phyloP scores from a whole-genome alignment of 2,329 filamentous ascomycete genomes.

The Colletotrichum caudatum region DNA sequence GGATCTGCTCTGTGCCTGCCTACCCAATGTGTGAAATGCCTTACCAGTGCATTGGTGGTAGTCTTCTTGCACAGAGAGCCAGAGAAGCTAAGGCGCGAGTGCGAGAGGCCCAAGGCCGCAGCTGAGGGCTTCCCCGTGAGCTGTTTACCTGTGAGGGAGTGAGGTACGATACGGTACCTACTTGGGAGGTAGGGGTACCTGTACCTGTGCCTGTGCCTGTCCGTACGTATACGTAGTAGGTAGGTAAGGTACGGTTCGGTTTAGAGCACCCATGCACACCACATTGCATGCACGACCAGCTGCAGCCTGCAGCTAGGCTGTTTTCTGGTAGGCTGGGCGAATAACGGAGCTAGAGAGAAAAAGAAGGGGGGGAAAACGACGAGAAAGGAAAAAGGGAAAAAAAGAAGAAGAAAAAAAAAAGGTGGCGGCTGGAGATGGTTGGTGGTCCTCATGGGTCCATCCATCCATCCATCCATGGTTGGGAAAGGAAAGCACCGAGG shows the following conservation, averaged over 20 bases:
- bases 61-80: background rate
- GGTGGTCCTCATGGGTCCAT: background rate
- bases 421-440: constrained; percentile 21
- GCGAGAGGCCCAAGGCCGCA: constrained; percentile 13
- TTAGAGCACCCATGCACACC: constrained; percentile 4
- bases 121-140: background rate
- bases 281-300: constrained; percentile 13
- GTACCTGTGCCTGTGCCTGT: background rate
- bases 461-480: constrained; percentile 11
- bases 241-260: constrained; percentile 3
- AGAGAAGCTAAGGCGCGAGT: constrained; percentile 6
- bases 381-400: background rate
- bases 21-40: background rate
- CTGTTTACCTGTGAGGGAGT: constrained; percentile 6
- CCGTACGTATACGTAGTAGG: too few relatives aligned
- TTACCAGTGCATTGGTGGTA: constrained; percentile 8
- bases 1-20: constrained; percentile 19
- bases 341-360: background rate
- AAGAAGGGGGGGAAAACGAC: background rate
- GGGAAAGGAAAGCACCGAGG: constrained; percentile 18
- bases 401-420: background rate
- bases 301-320: constrained; percentile 18
- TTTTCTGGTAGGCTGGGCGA: constrained; percentile 9
- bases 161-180: background rate
- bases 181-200: too few relatives aligned